Base-by-base conservation (phyloP, 2,329 filamentous ascomycete genomes). In the Hymenoscyphus repandus region DNA sequence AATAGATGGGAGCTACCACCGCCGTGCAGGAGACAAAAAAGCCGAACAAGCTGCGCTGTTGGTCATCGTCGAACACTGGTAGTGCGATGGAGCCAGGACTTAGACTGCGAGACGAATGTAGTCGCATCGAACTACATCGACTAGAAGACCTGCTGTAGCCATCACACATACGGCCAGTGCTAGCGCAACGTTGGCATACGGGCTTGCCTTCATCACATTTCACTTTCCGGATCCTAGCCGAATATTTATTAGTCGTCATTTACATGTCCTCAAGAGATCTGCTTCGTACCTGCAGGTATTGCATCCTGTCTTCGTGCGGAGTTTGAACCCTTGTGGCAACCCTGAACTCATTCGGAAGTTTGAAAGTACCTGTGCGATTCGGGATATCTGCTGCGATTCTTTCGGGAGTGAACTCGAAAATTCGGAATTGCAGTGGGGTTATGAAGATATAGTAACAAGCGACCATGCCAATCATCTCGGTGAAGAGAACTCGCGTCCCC, bases 131-230 rank as follows among this genome's bases (percentile, higher is more conserved):
- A 18, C 41, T 12, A 11, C 30, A 12, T 30, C 27, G 30, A 15
- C 13, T 11, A 17, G 41, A 17, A 33, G 32, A 46, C 18, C 20
- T 36, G 44, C 17, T 15, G 33, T 62, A 62, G 6, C 58, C 56
- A 38, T 58, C 61, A 51, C 59, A 63, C 37, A 41, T 51, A 11
- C 52, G 46, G n/a, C 56, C 53, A 10, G 51, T 51, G 6, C 43
- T 53, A 10, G 48, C 45, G 44, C 58, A 64, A 20, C 56, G 48
- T 10, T 27, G 20, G 45, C 58, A 63, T 37, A 10, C 31, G 17
- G 60, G 59, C 31, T 52, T 56, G 2, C 45, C 43, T 50, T 64
- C 58, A 46, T 64, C 60, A 32, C 57, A 62, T 27, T 62, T 62
- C 2, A 63, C 40, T 18, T 47, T 53, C 12, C 57, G 50, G 10